Conservation (phyloP, 176 grass and related monocot genomes). For the Saccharum spontaneum region DNA sequence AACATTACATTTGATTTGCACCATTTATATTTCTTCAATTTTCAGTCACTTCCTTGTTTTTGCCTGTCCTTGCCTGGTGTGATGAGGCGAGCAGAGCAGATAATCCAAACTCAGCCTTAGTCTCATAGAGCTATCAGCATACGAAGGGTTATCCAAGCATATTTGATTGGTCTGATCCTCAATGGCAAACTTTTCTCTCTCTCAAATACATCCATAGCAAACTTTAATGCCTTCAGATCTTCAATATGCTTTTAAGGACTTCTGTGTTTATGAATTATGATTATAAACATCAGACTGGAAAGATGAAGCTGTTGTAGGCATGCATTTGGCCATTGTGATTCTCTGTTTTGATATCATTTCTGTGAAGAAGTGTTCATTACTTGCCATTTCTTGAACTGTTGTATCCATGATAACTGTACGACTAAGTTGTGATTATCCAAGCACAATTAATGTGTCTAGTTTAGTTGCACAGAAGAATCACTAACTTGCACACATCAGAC, state of each 20-base stretch:
- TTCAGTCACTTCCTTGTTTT: not conserved
- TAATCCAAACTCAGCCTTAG: not conserved
- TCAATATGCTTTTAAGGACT: not conserved
- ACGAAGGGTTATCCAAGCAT: not conserved
- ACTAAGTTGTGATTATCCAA: not conserved
- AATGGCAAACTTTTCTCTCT: not conserved
- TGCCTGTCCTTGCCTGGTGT: not conserved
- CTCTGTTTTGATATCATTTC: slow-evolving; percentile 12
- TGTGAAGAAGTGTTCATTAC: not conserved
- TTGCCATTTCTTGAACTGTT: slow-evolving; percentile 4
- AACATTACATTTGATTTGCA: not conserved
- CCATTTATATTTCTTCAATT: slow-evolving; percentile 22
- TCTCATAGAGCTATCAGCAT: not conserved
- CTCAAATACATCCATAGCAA: not conserved
- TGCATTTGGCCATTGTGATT: not conserved
- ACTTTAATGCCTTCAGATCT: not conserved
- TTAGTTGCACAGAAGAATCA: slow-evolving; percentile 29
- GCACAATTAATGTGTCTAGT: slow-evolving; percentile 2
- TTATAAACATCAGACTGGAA: slow-evolving; percentile 17
- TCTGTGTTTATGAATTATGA: not conserved
- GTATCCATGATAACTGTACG: not conserved
- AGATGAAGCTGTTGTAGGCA: not conserved
- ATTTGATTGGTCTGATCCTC: not conserved
- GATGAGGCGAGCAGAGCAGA: too few species aligned
- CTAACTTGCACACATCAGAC: slow-evolving; percentile 1